Evolutionary conservation across 1,284 basidiomycete genomes (phyloP).

Genomic region (Hypsizygus ulmarius): DNA sequence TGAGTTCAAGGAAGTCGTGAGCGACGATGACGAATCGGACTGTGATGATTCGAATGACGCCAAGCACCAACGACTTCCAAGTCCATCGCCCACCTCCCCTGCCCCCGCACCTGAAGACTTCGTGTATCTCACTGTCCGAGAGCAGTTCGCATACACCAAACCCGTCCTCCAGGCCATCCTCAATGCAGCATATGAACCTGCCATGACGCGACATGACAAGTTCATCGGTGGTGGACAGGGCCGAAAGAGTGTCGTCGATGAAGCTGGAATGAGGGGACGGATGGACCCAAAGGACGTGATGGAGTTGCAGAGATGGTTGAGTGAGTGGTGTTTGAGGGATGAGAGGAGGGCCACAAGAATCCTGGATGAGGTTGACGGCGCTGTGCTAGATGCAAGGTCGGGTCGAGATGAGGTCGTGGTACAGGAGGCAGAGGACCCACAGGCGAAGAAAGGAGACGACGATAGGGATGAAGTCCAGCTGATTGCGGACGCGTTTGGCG

Average conservation of each 20-base stretch:
- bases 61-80: slow-evolving; percentile 19
- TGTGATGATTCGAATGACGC: slow-evolving; percentile 17
- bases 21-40: slow-evolving; percentile 44
- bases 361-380: slow-evolving; percentile 17
- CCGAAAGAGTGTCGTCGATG: slow-evolving; percentile 42
- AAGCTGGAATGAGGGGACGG: slow-evolving; percentile 49
- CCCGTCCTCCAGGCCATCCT: slow-evolving; percentile 60
- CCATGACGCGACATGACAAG: slow-evolving; percentile 40
- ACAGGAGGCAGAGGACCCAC: too few relatives aligned
- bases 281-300: slow-evolving; percentile 52
- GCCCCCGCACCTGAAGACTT: slow-evolving; percentile 43
- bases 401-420: neutral
- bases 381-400: neutral
- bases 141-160: slow-evolving; percentile 64
- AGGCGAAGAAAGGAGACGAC: neutral
- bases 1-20: slow-evolving; percentile 37
- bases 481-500: neutral
- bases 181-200: slow-evolving; percentile 52
- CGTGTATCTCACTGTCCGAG: slow-evolving; percentile 43
- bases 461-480: neutral
- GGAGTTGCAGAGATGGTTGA: slow-evolving; percentile 43
- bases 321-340: slow-evolving; percentile 53
- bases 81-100: slow-evolving; percentile 37
- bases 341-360: slow-evolving; percentile 22
- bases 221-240: slow-evolving; percentile 59